Conservation (phyloP, 257 asterid genomes). For the Lycium ferocissimum region DNA sequence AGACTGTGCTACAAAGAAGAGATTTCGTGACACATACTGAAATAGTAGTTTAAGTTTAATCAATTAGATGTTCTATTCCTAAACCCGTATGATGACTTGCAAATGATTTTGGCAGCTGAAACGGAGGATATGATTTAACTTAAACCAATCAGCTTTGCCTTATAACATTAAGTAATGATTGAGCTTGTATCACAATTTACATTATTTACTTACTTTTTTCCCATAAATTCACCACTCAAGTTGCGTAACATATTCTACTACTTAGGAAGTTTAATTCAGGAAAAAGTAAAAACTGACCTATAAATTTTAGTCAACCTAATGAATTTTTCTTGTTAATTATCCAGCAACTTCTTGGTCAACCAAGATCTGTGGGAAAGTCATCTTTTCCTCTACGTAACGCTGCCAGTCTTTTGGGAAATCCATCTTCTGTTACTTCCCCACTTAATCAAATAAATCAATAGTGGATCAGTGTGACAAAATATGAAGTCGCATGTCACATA, state of each 20-base stretch:
- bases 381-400: background rate
- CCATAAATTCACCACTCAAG: conserved; percentile 20
- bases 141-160: background rate
- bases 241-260: background rate
- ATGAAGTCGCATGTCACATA: background rate
- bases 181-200: conserved; percentile 19
- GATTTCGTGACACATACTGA: conserved; percentile 16
- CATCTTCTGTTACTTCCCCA: background rate
- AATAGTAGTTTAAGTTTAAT: conserved; percentile 8
- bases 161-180: conserved; percentile 6
- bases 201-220: background rate
- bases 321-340: background rate
- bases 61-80: conserved; percentile 5
- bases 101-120: background rate
- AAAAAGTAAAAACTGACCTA: background rate
- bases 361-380: conserved; percentile 7
- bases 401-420: background rate
- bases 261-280: conserved; percentile 3
- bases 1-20: background rate
- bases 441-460: background rate
- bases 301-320: conserved; percentile 10
- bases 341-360: conserved; percentile 7
- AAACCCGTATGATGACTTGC: background rate
- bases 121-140: background rate
- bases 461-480: background rate